phyloP scores from a whole-genome alignment of 2,329 filamentous ascomycete species.

The Colletotrichum echinochloae region DNA sequence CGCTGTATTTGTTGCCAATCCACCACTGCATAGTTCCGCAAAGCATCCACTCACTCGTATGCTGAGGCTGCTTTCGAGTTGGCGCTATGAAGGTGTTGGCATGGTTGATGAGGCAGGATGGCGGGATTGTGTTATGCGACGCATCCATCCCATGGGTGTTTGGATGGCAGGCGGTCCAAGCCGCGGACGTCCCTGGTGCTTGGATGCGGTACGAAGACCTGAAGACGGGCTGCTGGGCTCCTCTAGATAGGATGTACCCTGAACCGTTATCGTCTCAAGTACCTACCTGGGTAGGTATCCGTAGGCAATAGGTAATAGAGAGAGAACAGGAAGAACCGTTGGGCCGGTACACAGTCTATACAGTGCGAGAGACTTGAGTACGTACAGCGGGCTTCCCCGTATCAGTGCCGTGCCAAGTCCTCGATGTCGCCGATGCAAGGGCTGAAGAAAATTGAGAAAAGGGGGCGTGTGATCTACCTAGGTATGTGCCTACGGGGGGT shows the following conservation, averaged over 20 bases:
- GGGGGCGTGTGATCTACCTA: neutral
- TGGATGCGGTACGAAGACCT: constrained; percentile 18
- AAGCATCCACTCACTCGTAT: no score
- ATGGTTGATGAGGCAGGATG: constrained; percentile 3
- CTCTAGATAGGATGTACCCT: neutral
- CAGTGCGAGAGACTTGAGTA: neutral
- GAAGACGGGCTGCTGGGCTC: constrained; percentile 13
- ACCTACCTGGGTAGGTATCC: neutral
- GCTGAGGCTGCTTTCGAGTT: neutral
- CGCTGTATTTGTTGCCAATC: neutral
- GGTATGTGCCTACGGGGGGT: neutral
- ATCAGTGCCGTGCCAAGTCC: neutral
- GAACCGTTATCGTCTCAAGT: constrained; percentile 25
- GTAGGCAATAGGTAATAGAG: no score
- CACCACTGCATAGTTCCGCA: neutral
- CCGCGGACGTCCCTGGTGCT: constrained; percentile 9
- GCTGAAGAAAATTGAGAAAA: no score
- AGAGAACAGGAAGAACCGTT: neutral
- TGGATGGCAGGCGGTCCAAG: constrained; percentile 33
- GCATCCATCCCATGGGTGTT: constrained; percentile 8
- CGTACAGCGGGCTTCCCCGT: neutral
- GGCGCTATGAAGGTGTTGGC: neutral
- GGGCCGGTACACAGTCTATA: neutral
- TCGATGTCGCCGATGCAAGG: constrained; percentile 6
- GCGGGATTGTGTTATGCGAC: constrained; percentile 5